These are phyloP conservation scores for Neoscytalidium dimidiatum DNA, from an alignment of 2,329 filamentous ascomycete species.

Conservation along the genomic window DNA sequence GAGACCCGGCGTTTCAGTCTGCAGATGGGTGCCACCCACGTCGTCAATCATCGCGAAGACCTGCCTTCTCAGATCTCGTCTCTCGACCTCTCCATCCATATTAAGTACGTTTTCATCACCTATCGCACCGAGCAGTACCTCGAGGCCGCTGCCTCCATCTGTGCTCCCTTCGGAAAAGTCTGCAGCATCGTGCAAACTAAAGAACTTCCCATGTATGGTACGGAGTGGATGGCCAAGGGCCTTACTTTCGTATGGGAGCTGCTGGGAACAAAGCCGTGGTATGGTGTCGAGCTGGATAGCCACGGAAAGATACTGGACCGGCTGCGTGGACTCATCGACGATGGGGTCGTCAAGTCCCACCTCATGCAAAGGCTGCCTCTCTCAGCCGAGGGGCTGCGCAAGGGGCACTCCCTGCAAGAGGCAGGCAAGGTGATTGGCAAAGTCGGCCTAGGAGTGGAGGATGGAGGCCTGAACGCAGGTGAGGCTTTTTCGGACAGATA, in stretches of 20 bases:
- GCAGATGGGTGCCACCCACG: slow-evolving; percentile 47
- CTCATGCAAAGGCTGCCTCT: slow-evolving; percentile 38
- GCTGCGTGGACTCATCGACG: slow-evolving; percentile 37
- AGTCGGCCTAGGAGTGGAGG: slow-evolving; percentile 31
- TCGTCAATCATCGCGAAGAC: slow-evolving; percentile 46
- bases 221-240: slow-evolving; percentile 49
- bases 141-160: slow-evolving; percentile 38
- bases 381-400: slow-evolving; percentile 40
- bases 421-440: slow-evolving; percentile 41
- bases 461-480: slow-evolving; percentile 28
- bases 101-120: slow-evolving; percentile 48
- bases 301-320: slow-evolving; percentile 44
- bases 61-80: slow-evolving; percentile 40
- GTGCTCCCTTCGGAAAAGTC: slow-evolving; percentile 47
- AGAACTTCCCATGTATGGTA: slow-evolving; percentile 47
- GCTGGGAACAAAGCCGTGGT: slow-evolving; percentile 45
- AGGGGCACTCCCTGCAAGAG: slow-evolving; percentile 44
- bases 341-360: slow-evolving; percentile 42
- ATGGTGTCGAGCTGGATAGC: slow-evolving; percentile 40
- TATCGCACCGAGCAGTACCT: slow-evolving; percentile 46
- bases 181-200: slow-evolving; percentile 49
- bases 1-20: slow-evolving; percentile 44
- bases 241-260: slow-evolving; percentile 47
- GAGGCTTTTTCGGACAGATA: neutral
- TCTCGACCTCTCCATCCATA: slow-evolving; percentile 37